Percentiles rank a stretch among this genome's conserved stretches.
These are phyloP conservation scores for Corynespora cassiicola DNA, from an alignment of 2,329 filamentous ascomycete species.

Conservation along the genomic window DNA sequence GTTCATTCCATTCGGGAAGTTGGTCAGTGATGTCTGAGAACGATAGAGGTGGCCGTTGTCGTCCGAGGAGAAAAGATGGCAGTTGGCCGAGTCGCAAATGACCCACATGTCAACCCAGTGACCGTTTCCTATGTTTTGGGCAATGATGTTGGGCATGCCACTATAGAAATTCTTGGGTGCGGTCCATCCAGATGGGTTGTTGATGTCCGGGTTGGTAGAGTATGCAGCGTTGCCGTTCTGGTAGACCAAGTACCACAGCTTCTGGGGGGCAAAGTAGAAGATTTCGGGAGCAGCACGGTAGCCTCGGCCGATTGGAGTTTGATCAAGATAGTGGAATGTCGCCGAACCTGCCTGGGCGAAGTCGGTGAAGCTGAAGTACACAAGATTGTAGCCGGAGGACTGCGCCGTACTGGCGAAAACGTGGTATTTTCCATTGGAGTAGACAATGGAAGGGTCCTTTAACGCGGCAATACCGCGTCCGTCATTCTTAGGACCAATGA, in stretches of 20 bases:
- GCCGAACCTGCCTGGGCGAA: constrained; percentile 39
- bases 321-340: constrained; percentile 48
- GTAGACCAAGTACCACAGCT: constrained; percentile 52
- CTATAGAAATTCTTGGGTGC: constrained; percentile 46
- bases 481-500: constrained; percentile 38
- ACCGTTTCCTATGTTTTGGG: constrained; percentile 39
- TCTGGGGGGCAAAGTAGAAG: constrained; percentile 51
- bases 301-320: constrained; percentile 44
- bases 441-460: constrained; percentile 45
- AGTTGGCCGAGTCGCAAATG: constrained; percentile 46
- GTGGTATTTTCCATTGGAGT: constrained; percentile 49
- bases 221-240: constrained; percentile 53
- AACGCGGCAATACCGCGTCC: constrained; percentile 32
- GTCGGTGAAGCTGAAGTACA: constrained; percentile 51
- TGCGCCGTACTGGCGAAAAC: constrained; percentile 50
- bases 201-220: constrained; percentile 50
- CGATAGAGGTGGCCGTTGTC: constrained; percentile 52
- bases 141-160: constrained; percentile 39
- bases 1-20: constrained; percentile 47
- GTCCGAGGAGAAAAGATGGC: constrained; percentile 51
- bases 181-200: constrained; percentile 48
- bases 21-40: constrained; percentile 38
- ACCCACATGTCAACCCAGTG: constrained; percentile 55
- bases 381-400: constrained; percentile 45
- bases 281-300: constrained; percentile 51